Base-by-base conservation (phyloP, 2,329 filamentous ascomycete genomes). In the Colletotrichum agaves region DNA sequence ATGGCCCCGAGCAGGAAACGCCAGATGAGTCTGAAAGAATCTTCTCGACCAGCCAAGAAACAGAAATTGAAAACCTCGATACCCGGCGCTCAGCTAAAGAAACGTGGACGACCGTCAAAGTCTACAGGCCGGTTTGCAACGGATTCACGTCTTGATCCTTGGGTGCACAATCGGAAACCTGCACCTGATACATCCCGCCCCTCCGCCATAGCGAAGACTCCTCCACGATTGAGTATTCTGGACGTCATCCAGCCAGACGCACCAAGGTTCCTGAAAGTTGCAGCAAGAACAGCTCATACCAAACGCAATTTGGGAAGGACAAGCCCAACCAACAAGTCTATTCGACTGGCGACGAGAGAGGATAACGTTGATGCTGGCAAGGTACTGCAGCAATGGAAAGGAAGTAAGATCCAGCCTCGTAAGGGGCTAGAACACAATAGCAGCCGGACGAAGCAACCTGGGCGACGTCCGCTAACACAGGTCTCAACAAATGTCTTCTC, bases 231-330 rank as follows among this genome's bases (percentile, higher is more conserved):
- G 19, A 85, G 88, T 71, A 89, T 91, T 62, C 74, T 90, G n/a
- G 88, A 91, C 75, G 83, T 89, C 21, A 79, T 85, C 49, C 83
- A 85, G 69, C 74, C 79, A 2, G 73, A 80, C 64, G 85, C 87
- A 0, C 89, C 89, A 1, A 77, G 75, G 2, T 91, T 91, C 69
- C 77, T 91, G 37, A 87, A 83, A 67, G 83, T 91, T 72, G 89
- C 89, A 57, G 88, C 87, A 47, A 86, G 89, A 15, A 82, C 86
- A 59, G 87, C 83, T 4, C 84, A 78, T 61, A 80, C 76, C 58
- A 82, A 81, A 37, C 73, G 70, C 27, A 80, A 82, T 12, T 79
- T 84, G 69, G 88, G 88, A 15, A 85, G 85, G 73, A 81, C 84
- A 6, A 89, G 83, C 61, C 87, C 87, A 1, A 78, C 77, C 0